Evolutionary conservation across 805 yeast species (phyloP).

Genomic region (Lipomyces yamadae): DNA sequence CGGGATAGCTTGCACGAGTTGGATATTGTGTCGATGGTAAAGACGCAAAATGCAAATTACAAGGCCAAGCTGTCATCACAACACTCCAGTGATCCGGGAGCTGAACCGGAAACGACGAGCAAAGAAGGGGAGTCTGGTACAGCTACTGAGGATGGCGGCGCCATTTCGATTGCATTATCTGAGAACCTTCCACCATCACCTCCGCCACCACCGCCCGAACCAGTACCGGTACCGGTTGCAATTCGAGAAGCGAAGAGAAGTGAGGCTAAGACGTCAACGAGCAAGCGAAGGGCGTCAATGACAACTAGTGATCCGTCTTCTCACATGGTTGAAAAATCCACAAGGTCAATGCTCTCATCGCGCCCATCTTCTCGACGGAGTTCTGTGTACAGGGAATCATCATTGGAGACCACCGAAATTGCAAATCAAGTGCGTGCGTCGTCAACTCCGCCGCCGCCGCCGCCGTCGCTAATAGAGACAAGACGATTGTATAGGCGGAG

Average conservation of each 20-base stretch:
- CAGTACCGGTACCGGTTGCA: background rate
- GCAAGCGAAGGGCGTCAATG: background rate
- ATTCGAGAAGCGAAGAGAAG: background rate
- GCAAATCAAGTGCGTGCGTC: background rate
- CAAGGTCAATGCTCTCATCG: background rate
- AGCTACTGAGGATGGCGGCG: background rate
- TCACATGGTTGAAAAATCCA: background rate
- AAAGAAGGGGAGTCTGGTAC: background rate
- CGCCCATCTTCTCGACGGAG: background rate
- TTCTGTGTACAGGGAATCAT: background rate
- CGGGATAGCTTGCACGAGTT: slow-evolving; percentile 34
- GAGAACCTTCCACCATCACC: background rate
- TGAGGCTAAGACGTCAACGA: background rate
- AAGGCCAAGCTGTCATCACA: slow-evolving; percentile 17
- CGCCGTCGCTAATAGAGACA: background rate
- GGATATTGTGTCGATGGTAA: slow-evolving; percentile 30
- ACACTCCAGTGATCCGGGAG: background rate
- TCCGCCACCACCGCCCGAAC: background rate
- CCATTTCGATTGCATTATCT: background rate
- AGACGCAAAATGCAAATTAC: slow-evolving; percentile 25
- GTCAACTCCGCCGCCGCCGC: background rate
- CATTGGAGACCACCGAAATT: background rate
- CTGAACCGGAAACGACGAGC: background rate
- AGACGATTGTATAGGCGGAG: background rate
- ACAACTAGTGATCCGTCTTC: background rate